Base-by-base conservation (phyloP, 345 rosid genomes). In the Abelmoschus esculentus region DNA sequence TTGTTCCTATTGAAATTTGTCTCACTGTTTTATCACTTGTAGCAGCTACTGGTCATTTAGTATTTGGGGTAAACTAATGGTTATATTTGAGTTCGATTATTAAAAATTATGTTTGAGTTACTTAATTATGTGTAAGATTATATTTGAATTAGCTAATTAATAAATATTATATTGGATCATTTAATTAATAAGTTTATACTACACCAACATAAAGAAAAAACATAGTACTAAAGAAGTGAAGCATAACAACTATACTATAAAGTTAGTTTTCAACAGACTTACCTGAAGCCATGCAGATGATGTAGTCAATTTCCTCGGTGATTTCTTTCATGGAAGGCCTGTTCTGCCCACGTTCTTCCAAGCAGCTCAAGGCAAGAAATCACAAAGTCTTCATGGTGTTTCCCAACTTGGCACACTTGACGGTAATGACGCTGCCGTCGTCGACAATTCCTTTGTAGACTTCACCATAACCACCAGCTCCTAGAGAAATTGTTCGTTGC, bases 391-490 rank as follows among this genome's bases (percentile, higher is more conserved):
- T 82, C 70, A 87, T 85, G 10, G 84, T n/a, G n/a, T n/a, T n/a
- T n/a, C n/a, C n/a, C n/a, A 40, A 77, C 67, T 87, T 87, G 60
- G 90, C 90, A n/a, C 88, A 62, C 67, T 87, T 86, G 72, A 85
- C 75, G 3, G 92, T 88, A 0, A 80, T 77, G 38, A 73, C 32
- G 12, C 87, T 87, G 47, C 90, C 86, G 19, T 87, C 84, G 0
- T 85, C 88, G 28, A 82, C 83, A 66, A 77, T 76, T 9, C 88
- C 92, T 64, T 82, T 85, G 75, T 76, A 86, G 57, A 88, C 93
- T 69, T 86, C 90, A 0, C 93, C 89, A 3, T 82, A 88, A 14
- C 93, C 90, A 66, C 93, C 90, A 0, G 82, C 53, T n/a, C 90
- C 92, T 77, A 26, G 90, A 86, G 84, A 88, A 40, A 40, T 8